Evolutionary conservation across 2,329 filamentous ascomycete genomes (phyloP).

Genomic region (Phialophora tarda): DNA sequence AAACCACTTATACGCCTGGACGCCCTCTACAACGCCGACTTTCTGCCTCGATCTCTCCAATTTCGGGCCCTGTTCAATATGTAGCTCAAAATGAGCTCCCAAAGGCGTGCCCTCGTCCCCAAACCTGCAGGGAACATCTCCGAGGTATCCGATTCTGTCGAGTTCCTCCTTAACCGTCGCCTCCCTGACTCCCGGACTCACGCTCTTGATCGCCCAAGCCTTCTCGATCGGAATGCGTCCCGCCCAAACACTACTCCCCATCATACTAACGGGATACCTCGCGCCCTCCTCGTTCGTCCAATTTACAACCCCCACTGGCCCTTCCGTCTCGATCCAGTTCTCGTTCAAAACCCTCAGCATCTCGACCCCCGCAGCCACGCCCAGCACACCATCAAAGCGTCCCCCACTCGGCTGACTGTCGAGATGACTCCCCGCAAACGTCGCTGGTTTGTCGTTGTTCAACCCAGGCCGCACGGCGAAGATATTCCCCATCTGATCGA

Average conservation of each 20-base stretch:
- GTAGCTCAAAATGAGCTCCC: slow-evolving; percentile 81
- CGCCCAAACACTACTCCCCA: slow-evolving; percentile 77
- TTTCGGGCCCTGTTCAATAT: slow-evolving; percentile 83
- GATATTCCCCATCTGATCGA: slow-evolving; percentile 81
- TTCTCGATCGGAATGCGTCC: slow-evolving; percentile 65
- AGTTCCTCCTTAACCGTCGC: slow-evolving; percentile 70
- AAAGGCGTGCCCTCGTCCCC: slow-evolving; percentile 63
- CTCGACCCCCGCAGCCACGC: slow-evolving; percentile 74
- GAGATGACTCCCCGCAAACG: slow-evolving; percentile 45
- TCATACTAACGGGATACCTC: slow-evolving; percentile 76
- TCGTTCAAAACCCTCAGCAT: slow-evolving; percentile 72
- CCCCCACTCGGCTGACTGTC: slow-evolving; percentile 65
- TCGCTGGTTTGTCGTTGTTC: slow-evolving; percentile 54
- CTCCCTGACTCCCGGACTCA: slow-evolving; percentile 50
- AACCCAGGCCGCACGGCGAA: slow-evolving; percentile 73
- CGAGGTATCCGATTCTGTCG: slow-evolving; percentile 70
- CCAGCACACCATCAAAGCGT: slow-evolving; percentile 76
- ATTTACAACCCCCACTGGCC: slow-evolving; percentile 75
- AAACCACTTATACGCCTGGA: slow-evolving; percentile 78
- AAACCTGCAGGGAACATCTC: slow-evolving; percentile 57
- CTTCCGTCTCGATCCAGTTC: slow-evolving; percentile 69
- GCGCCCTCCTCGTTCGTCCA: slow-evolving; percentile 86
- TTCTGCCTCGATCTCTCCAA: slow-evolving; percentile 68
- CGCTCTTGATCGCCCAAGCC: slow-evolving; percentile 67
- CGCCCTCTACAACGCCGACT: slow-evolving; percentile 73